phyloP scores from a whole-genome alignment of 1,284 basidiomycete genomes.

The Apiotrichum sp. region DNA sequence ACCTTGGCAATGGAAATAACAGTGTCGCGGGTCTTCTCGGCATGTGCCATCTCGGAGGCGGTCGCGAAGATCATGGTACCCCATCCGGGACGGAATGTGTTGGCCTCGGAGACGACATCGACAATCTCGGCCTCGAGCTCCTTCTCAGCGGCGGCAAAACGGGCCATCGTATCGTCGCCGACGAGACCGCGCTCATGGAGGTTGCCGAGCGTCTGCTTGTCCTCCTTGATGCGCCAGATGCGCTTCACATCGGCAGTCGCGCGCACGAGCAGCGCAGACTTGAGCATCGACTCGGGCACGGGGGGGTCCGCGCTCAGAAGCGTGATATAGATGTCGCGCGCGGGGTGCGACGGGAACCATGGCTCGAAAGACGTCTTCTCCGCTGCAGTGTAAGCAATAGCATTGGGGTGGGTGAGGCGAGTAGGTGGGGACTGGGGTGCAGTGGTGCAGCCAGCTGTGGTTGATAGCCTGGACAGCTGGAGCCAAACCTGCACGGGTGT shows the following conservation, averaged over 20 bases:
- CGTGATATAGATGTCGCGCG: constrained; percentile 84
- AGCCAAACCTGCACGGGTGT: no score
- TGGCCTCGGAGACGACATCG: constrained; percentile 91
- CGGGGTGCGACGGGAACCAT: constrained; percentile 81
- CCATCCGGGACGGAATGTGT: constrained; percentile 91
- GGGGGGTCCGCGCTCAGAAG: constrained; percentile 53
- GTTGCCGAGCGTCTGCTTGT: constrained; percentile 83
- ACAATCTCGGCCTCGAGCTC: constrained; percentile 93
- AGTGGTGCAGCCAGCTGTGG: no score
- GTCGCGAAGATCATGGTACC: constrained; percentile 81
- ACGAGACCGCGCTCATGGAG: constrained; percentile 89
- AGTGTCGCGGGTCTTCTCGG: constrained; percentile 73
- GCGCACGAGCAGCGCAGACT: constrained; percentile 86
- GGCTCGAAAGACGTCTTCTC: constrained; percentile 60
- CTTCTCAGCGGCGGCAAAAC: constrained; percentile 85
- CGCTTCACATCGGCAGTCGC: constrained; percentile 83
- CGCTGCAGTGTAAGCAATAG: constrained; percentile 46
- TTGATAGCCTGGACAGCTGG: no score
- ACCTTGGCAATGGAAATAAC: constrained; percentile 65
- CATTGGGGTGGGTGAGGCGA: no score
- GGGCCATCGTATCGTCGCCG: constrained; percentile 92
- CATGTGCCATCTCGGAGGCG: constrained; percentile 46
- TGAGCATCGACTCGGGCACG: constrained; percentile 73
- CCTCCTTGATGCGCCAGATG: constrained; percentile 83
- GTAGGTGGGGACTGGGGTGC: no score